phyloP scores from a whole-genome alignment of 2,329 filamentous ascomycete species.

The Zopfia rhizophila region DNA sequence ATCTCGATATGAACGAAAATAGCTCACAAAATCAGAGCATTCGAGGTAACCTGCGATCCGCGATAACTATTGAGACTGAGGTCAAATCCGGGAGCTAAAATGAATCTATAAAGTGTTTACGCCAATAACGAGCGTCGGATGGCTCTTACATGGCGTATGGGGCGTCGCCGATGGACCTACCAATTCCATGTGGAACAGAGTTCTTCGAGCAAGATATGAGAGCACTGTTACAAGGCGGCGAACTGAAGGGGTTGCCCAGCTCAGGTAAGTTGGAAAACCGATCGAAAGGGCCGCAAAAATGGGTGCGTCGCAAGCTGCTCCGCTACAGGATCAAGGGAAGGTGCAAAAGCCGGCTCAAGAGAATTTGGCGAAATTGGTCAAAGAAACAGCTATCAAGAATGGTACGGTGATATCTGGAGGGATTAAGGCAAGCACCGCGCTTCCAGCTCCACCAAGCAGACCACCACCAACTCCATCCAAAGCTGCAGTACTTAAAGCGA shows the following conservation, averaged over 20 bases:
- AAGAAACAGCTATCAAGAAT: constrained; percentile 50
- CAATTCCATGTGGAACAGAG: constrained; percentile 46
- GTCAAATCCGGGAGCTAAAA: constrained; percentile 62
- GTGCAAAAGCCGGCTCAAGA: constrained; percentile 48
- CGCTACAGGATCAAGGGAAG: constrained; percentile 35
- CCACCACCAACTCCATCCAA: constrained; percentile 30
- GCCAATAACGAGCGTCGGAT: constrained; percentile 61
- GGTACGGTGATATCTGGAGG: constrained; percentile 45
- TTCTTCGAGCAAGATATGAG: constrained; percentile 51
- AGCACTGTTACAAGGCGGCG: constrained; percentile 40
- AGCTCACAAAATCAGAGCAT: constrained; percentile 49
- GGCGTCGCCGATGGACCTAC: constrained; percentile 47
- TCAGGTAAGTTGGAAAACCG: constrained; percentile 50
- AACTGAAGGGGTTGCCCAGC: constrained; percentile 45
- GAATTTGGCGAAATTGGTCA: constrained; percentile 49
- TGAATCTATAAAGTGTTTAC: constrained; percentile 63
- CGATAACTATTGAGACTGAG: constrained; percentile 59
- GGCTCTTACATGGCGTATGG: constrained; percentile 58
- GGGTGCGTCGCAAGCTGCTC: constrained; percentile 43
- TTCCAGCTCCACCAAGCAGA: constrained; percentile 37
- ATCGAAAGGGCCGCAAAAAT: constrained; percentile 47
- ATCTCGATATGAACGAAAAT: constrained; percentile 48
- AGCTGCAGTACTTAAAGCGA: constrained; percentile 32
- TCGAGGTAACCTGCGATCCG: constrained; percentile 44
- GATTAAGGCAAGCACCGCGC: constrained; percentile 39